Percentiles rank a stretch among this genome's conserved stretches.
Evolutionary conservation across 805 yeast genomes (phyloP).

Genomic region (Starmera caribaea): DNA sequence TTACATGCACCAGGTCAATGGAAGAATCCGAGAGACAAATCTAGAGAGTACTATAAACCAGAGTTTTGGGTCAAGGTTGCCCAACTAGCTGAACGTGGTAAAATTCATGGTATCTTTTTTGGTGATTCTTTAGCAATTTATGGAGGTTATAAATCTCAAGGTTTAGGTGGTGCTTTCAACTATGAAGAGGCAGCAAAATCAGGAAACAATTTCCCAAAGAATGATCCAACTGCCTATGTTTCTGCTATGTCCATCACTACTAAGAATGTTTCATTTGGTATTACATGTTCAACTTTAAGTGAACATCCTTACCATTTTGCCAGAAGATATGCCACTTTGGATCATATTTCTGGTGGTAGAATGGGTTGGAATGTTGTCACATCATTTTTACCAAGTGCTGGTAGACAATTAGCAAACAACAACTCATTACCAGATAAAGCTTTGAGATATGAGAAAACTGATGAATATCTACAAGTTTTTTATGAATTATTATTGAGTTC

Average conservation of each 20-base stretch:
- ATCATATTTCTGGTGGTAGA: constrained; percentile 31
- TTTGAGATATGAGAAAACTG: constrained; percentile 28
- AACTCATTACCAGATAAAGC: constrained; percentile 27
- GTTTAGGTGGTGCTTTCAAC: constrained; percentile 21
- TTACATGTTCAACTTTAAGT: constrained; percentile 31
- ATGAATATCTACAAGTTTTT: constrained; percentile 29
- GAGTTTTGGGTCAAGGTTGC: constrained; percentile 29
- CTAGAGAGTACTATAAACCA: constrained; percentile 2
- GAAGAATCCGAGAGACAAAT: constrained; percentile 6
- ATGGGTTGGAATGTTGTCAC: constrained; percentile 37
- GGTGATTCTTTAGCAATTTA: constrained; percentile 29
- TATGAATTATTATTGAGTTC: constrained; percentile 28
- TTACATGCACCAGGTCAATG: constrained; percentile 11
- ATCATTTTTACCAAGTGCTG: constrained; percentile 31
- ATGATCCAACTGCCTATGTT: constrained; percentile 24
- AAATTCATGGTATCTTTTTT: constrained; percentile 24
- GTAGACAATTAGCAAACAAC: constrained; percentile 27
- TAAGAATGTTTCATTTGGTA: constrained; percentile 26
- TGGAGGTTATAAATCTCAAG: constrained; percentile 21
- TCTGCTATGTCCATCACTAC: constrained; percentile 30
- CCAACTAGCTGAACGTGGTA: constrained; percentile 23
- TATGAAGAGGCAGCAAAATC: constrained; percentile 20
- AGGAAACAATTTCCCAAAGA: constrained; percentile 19
- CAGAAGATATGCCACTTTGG: constrained; percentile 30
- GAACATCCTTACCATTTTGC: constrained; percentile 32